Base-by-base conservation (phyloP, 1,284 basidiomycete species). In the Ceratobasidium sp. region DNA sequence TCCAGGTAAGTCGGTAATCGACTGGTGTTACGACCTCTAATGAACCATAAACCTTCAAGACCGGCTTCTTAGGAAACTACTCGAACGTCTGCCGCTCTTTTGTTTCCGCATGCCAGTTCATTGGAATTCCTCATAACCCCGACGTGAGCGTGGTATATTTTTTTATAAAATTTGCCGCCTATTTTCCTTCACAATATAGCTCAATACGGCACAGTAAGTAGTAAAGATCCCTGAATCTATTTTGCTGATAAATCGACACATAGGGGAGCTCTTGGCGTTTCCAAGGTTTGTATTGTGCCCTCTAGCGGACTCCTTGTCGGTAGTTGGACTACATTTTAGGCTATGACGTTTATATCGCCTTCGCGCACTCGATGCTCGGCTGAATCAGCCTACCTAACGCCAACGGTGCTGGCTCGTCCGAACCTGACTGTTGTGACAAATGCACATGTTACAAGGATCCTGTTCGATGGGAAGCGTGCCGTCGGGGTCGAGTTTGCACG, bases 311-410 rank as follows among this genome's bases (percentile, higher is more conserved):
- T 50, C 26, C n/a, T 33, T 69, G n/a, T 7, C 13, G 28, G 23
- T 62, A 57, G 9, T 20, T 13, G 4, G 17, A 52, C 10, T 26
- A 54, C 40, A 7, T 46, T 6, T 4, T 46, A 65, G 38, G 59
- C 65, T 40, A 77, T 70, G 33, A 77, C 62, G 3, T 79, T 66
- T 56, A 77, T 62, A 23, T 50, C 52, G 44, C n/a, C 71, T 15
- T 73, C 52, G 28, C 17, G 15, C 44, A 42, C 33, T 20, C n/a
- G 48, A 5, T 73, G 50, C 23, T 68, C 69, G 46, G 87, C 90
- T 0, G 91, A 93, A 81, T 84, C 87, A 0, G 90, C 90, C 0
- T 93, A 93, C 81, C 86, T 93, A 38, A 92, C 91, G 0, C 84
- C 87, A 0, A 86, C 89, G 0, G 91, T 92, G 1, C 86, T 93